Evolutionary conservation across 2,329 filamentous ascomycete genomes (phyloP).

Genomic region (Neonectria hederae): DNA sequence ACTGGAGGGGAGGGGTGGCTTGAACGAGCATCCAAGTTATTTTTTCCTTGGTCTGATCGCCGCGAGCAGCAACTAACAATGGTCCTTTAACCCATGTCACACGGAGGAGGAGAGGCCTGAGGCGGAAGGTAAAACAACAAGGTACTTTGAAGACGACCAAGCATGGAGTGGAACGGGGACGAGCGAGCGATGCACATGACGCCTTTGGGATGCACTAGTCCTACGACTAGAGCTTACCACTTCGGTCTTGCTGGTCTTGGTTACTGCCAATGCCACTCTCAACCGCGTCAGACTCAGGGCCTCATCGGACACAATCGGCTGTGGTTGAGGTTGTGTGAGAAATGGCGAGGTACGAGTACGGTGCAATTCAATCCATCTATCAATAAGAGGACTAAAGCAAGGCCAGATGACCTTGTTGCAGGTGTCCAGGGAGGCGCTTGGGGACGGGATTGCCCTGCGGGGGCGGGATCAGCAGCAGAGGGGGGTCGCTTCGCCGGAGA

Average conservation of each 20-base stretch:
- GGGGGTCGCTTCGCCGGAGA: conserved; percentile 3
- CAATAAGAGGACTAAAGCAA: not conserved
- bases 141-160: too few relatives aligned
- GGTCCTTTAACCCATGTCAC: conserved; percentile 27
- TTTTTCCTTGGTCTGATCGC: conserved; percentile 11
- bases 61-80: conserved; percentile 11
- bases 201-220: conserved; percentile 14
- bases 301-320: not conserved
- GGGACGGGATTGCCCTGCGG: conserved; percentile 13
- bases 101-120: conserved; percentile 14
- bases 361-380: not conserved
- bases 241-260: conserved; percentile 1
- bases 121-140: conserved; percentile 4
- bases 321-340: conserved; percentile 9
- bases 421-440: conserved; percentile 12
- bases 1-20: conserved; percentile 19
- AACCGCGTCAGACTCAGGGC: not conserved
- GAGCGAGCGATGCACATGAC: conserved; percentile 18
- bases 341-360: not conserved
- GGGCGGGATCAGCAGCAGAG: not conserved
- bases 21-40: conserved; percentile 18
- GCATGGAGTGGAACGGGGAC: conserved; percentile 18
- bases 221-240: not conserved
- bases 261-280: not conserved
- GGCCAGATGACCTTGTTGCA: conserved; percentile 8